Evolutionary conservation across 1,139 yeast genomes (phyloP).

Genomic region (Lodderomyces theae): DNA sequence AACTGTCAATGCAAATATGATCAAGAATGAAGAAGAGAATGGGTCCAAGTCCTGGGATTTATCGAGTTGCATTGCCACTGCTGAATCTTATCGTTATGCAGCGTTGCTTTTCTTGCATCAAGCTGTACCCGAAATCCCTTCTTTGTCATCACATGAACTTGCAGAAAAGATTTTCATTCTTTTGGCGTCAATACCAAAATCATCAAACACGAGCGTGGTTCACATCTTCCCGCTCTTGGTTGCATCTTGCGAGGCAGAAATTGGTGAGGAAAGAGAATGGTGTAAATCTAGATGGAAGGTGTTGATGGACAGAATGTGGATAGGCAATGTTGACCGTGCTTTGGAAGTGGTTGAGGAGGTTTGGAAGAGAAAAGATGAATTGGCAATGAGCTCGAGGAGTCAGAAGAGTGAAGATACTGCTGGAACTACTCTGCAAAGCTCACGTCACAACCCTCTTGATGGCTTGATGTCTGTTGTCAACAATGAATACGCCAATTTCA

Average conservation of each 20-base stretch:
- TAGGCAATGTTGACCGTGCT: constrained; percentile 64
- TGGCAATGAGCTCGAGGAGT: constrained; percentile 21
- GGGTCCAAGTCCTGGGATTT: constrained; percentile 44
- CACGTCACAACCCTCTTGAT: constrained; percentile 29
- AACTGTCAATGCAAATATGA: constrained; percentile 34
- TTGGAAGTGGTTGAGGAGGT: constrained; percentile 69
- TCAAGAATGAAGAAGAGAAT: constrained; percentile 17
- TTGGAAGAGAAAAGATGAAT: constrained; percentile 58
- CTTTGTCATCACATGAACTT: constrained; percentile 49
- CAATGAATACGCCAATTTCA: constrained; percentile 21
- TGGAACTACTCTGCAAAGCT: constrained; percentile 15
- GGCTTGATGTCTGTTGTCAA: constrained; percentile 45
- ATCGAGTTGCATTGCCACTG: constrained; percentile 61
- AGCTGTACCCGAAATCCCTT: constrained; percentile 68
- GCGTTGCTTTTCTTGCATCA: constrained; percentile 60
- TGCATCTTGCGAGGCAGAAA: constrained; percentile 62
- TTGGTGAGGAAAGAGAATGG: constrained; percentile 61
- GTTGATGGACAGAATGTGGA: constrained; percentile 55
- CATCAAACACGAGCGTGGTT: constrained; percentile 54
- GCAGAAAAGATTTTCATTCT: constrained; percentile 60
- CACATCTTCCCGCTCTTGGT: constrained; percentile 65
- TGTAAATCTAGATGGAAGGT: constrained; percentile 57
- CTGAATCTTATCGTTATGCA: constrained; percentile 64
- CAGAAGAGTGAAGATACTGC: not conserved
- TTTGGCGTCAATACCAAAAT: constrained; percentile 59